Percentiles rank a stretch among this genome's conserved stretches.
phyloP scores from a whole-genome alignment of 176 grass and related monocot genomes.

The Hordeum marinum region DNA sequence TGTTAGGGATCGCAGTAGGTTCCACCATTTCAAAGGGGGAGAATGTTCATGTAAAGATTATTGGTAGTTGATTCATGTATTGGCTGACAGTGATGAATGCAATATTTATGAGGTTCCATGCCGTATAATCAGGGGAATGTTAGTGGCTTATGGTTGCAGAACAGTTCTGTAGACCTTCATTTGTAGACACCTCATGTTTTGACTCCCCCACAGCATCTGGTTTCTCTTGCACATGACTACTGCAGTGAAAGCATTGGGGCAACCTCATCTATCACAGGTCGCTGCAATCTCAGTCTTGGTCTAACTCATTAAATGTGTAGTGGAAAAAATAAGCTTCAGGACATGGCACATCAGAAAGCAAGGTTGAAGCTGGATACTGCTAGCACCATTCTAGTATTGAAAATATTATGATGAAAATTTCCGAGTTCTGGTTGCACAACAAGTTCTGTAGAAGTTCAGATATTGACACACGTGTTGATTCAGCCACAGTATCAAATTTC shows the following conservation, averaged over 20 bases:
- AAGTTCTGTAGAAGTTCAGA: constrained; percentile 3
- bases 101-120: background rate
- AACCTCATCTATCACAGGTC: background rate
- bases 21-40: constrained; percentile 66
- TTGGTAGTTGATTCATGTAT: constrained; percentile 45
- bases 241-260: background rate
- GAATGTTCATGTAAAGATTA: constrained; percentile 85
- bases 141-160: background rate
- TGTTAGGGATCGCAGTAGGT: constrained; percentile 73
- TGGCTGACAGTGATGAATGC: background rate
- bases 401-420: background rate
- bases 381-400: background rate
- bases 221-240: background rate
- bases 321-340: background rate
- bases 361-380: constrained; percentile 4
- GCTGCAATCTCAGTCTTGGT: background rate
- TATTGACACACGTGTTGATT: background rate
- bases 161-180: background rate
- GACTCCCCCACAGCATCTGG: background rate
- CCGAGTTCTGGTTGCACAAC: background rate
- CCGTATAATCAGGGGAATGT: background rate
- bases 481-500: background rate
- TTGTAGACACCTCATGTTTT: background rate
- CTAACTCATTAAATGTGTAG: constrained; percentile 9
- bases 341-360: constrained; percentile 12